These are phyloP conservation scores for Pseudogymnoascus sp. DNA, from an alignment of 2,329 filamentous ascomycete species.

Conservation along the genomic window DNA sequence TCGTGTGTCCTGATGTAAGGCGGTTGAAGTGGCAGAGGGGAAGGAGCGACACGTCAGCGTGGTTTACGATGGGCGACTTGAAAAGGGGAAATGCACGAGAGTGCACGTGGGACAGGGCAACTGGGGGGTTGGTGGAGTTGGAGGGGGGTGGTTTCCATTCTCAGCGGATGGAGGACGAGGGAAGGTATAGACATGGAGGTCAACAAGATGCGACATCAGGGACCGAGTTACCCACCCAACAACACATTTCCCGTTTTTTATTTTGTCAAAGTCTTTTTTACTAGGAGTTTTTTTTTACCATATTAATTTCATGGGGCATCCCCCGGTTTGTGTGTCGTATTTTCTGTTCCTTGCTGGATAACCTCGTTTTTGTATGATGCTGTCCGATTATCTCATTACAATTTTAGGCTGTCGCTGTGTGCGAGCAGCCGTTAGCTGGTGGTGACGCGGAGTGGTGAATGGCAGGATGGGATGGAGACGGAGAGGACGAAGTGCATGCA, in stretches of 20 bases:
- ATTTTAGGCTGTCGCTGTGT: neutral
- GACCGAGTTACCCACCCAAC: neutral
- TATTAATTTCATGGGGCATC: neutral
- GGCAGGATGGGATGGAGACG: neutral
- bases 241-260: neutral
- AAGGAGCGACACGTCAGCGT: neutral
- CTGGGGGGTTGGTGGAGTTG: neutral
- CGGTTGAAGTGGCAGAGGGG: neutral
- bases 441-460: neutral
- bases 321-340: slow-evolving; percentile 1
- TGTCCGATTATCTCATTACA: neutral
- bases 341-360: neutral
- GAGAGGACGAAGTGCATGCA: neutral
- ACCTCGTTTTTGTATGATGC: neutral
- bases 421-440: neutral
- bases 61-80: neutral
- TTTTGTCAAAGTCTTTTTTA: slow-evolving; percentile 5
- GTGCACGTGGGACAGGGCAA: neutral
- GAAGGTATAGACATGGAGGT: slow-evolving; percentile 3
- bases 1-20: slow-evolving; percentile 83
- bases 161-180: neutral
- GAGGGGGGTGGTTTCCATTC: neutral
- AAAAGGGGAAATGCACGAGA: slow-evolving; percentile 1
- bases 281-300: slow-evolving; percentile 2
- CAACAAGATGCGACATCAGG: neutral